Conservation (phyloP, 1,284 basidiomycete species). For the Rhodotorula mucilaginosa region DNA sequence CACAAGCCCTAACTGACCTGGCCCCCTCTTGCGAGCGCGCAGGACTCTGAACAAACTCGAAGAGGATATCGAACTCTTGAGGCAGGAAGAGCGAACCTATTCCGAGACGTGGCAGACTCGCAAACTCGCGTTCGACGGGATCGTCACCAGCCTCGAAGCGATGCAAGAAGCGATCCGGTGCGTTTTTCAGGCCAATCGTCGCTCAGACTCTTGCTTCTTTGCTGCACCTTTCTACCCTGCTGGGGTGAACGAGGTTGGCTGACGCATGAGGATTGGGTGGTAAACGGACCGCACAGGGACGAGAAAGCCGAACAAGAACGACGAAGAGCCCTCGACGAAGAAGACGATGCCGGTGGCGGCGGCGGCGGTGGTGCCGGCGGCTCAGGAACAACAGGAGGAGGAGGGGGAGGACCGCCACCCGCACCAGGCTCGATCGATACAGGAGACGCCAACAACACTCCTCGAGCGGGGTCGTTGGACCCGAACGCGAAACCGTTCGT, state of each 20-base stretch:
- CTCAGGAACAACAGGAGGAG: neutral
- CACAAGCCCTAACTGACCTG: neutral
- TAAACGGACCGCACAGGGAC: constrained; percentile 15
- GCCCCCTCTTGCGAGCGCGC: neutral
- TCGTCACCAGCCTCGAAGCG: constrained; percentile 35
- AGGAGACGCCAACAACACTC: neutral
- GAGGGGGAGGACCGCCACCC: neutral
- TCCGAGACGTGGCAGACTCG: constrained; percentile 38
- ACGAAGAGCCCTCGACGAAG: constrained; percentile 28
- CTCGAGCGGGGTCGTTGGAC: constrained; percentile 11
- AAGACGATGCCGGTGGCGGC: constrained; percentile 22
- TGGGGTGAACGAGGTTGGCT: neutral
- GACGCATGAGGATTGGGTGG: too few species aligned
- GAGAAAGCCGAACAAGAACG: constrained; percentile 38
- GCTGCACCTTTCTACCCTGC: too few species aligned
- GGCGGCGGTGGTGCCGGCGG: neutral
- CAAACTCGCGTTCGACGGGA: constrained; percentile 37
- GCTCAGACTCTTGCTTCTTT: too few species aligned
- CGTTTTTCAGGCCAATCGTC: neutral
- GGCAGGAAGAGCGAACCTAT: constrained; percentile 34
- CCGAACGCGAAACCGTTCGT: constrained; percentile 28
- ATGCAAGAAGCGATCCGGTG: constrained; percentile 41
- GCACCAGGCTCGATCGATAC: neutral
- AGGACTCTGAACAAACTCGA: constrained; percentile 29
- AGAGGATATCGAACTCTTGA: constrained; percentile 32